These are phyloP conservation scores for Pistacia vera DNA, from an alignment of 345 rosid species.

Conservation along the genomic window DNA sequence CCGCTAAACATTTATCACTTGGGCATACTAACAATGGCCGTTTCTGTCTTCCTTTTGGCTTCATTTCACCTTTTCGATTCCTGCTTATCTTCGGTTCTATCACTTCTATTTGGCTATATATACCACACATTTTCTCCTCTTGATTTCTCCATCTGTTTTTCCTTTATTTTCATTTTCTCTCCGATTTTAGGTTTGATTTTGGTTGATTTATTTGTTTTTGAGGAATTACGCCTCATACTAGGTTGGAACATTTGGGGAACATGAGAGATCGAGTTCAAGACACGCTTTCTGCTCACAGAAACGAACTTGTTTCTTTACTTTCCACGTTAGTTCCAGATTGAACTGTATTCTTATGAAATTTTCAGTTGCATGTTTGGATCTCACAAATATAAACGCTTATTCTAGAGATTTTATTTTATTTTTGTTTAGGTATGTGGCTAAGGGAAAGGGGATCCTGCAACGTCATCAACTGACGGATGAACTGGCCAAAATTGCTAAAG, in stretches of 20 bases:
- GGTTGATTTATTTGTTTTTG: slow-evolving; percentile 19
- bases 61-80: background rate
- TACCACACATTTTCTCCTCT: background rate
- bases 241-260: slow-evolving; percentile 24
- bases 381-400: no score
- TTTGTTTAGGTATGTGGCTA: slow-evolving; percentile 37
- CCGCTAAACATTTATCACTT: slow-evolving; percentile 22
- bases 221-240: slow-evolving; percentile 27
- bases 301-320: slow-evolving; percentile 57
- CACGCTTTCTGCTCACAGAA: slow-evolving; percentile 47
- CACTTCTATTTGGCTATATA: slow-evolving; percentile 6
- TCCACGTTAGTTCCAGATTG: slow-evolving; percentile 37
- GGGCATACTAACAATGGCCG: slow-evolving; percentile 15
- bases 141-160: background rate
- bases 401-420: background rate
- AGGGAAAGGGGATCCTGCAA: slow-evolving; percentile 56
- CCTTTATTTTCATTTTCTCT: background rate
- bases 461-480: slow-evolving; percentile 51
- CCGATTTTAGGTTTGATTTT: background rate
- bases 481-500: slow-evolving; percentile 30
- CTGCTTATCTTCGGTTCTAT: background rate
- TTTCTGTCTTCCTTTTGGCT: background rate
- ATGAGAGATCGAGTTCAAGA: slow-evolving; percentile 54
- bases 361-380: no score
- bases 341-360: no score